Percentiles rank a stretch among this genome's conserved stretches.
Evolutionary conservation across 345 rosid species (phyloP).

Genomic region (Excoecaria agallocha): DNA sequence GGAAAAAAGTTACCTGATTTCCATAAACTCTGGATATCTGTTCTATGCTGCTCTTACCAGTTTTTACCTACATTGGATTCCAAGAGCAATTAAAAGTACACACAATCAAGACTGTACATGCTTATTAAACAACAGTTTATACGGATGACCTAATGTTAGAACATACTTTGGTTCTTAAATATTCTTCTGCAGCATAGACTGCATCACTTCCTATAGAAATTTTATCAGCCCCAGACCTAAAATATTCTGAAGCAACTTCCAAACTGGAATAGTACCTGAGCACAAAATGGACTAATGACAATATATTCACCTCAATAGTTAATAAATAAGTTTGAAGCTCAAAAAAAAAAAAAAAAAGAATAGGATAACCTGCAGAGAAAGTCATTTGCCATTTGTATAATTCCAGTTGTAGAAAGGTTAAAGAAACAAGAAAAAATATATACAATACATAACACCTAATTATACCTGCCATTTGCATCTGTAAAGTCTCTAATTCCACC

Average conservation of each 20-base stretch:
- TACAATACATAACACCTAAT: background rate
- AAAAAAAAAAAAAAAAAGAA: constrained; percentile 2
- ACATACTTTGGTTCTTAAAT: constrained; percentile 71
- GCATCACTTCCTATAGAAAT: constrained; percentile 97
- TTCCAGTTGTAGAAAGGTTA: background rate
- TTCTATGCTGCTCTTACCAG: constrained; percentile 88
- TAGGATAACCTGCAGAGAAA: background rate
- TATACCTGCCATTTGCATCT: constrained; percentile 91
- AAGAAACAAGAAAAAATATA: background rate
- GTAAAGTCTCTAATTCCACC: constrained; percentile 98
- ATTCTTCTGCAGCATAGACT: constrained; percentile 88
- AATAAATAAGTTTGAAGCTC: background rate
- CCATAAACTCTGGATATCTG: constrained; percentile 94
- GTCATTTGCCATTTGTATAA: background rate
- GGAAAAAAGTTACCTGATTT: constrained; percentile 60
- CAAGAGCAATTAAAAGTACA: constrained; percentile 16
- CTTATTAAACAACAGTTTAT: background rate
- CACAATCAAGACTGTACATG: constrained; percentile 1
- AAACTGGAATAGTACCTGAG: constrained; percentile 90
- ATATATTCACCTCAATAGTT: background rate
- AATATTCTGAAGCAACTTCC: constrained; percentile 97
- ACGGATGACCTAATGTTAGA: constrained; percentile 1
- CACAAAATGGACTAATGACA: constrained; percentile 2
- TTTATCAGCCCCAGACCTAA: constrained; percentile 97
- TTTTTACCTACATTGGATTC: constrained; percentile 54